phyloP scores from a whole-genome alignment of 2,329 filamentous ascomycete species.

The Pseudogymnoascus verrucosus region DNA sequence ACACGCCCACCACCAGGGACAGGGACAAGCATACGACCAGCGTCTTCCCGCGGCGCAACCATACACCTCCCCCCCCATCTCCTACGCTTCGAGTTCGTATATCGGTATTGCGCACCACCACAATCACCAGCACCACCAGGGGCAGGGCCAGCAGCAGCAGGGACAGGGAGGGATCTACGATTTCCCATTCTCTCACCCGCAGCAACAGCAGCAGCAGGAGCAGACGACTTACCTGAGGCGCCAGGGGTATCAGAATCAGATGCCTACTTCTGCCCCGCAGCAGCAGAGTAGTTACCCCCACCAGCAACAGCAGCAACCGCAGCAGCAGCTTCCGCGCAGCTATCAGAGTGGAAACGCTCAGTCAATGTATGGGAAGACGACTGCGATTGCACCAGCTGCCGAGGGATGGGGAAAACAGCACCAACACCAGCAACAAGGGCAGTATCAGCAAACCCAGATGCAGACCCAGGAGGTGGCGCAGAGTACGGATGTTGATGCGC shows the following conservation, averaged over 20 bases:
- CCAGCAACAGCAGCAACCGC: not conserved
- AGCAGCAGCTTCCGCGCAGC: not conserved
- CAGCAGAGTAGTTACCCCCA: not conserved
- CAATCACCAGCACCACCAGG: constrained; percentile 20
- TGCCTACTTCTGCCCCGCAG: not conserved
- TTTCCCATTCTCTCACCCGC: constrained; percentile 11
- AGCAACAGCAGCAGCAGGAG: not conserved
- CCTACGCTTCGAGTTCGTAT: constrained; percentile 26
- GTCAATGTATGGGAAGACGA: not conserved
- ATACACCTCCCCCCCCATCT: constrained; percentile 25
- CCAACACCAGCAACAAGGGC: not conserved
- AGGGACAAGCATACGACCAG: constrained; percentile 25
- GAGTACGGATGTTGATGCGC: constrained; percentile 72
- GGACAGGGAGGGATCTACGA: constrained; percentile 17
- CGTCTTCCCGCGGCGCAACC: constrained; percentile 15
- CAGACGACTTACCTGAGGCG: too few relatives aligned
- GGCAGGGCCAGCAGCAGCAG: constrained; percentile 24
- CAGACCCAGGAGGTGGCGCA: constrained; percentile 47
- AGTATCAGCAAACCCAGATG: not conserved
- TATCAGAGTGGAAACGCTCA: not conserved
- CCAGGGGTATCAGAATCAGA: not conserved
- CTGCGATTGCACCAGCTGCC: constrained; percentile 11
- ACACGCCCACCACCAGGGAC: constrained; percentile 21
- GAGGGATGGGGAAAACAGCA: constrained; percentile 8
- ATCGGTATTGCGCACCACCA: constrained; percentile 16